These are phyloP conservation scores for Lecanoromycetidae sp. DNA, from an alignment of 2,329 filamentous ascomycete genomes.

Conservation along the genomic window DNA sequence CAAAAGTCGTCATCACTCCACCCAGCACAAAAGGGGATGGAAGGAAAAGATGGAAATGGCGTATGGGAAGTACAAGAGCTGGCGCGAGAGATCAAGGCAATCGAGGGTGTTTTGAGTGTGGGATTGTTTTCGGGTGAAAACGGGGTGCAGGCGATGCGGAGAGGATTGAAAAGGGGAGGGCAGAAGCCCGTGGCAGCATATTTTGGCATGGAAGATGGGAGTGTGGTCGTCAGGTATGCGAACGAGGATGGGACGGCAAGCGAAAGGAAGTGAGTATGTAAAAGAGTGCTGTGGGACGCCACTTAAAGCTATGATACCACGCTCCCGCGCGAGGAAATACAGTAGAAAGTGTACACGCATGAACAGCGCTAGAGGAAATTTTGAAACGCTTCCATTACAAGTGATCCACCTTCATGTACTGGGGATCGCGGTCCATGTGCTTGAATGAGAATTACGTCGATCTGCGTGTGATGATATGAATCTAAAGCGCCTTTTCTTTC, in stretches of 20 bases:
- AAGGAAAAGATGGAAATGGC: constrained; percentile 39
- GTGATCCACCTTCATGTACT: too few relatives aligned
- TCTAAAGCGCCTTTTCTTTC: constrained; percentile 16
- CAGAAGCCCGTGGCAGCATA: constrained; percentile 91
- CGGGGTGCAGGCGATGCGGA: constrained; percentile 54
- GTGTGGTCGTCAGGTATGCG: constrained; percentile 44
- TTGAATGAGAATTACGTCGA: background rate
- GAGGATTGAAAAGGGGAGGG: constrained; percentile 51
- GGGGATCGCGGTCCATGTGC: background rate
- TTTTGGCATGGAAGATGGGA: constrained; percentile 77
- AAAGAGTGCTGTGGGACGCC: background rate
- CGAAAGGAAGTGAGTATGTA: background rate
- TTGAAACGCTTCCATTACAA: too few relatives aligned
- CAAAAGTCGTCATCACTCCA: constrained; percentile 4
- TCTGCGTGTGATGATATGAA: background rate
- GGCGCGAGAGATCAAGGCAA: constrained; percentile 60
- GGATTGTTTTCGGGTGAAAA: constrained; percentile 80
- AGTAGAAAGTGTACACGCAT: background rate
- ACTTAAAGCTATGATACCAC: background rate
- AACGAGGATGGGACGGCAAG: constrained; percentile 13
- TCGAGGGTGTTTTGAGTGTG: constrained; percentile 81
- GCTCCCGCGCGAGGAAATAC: too few relatives aligned
- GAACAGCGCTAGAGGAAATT: background rate
- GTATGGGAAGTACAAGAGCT: constrained; percentile 70
- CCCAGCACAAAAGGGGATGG: constrained; percentile 14